Evolutionary conservation across 306 rosid species (phyloP).

Genomic region (Prunus kanzakura): DNA sequence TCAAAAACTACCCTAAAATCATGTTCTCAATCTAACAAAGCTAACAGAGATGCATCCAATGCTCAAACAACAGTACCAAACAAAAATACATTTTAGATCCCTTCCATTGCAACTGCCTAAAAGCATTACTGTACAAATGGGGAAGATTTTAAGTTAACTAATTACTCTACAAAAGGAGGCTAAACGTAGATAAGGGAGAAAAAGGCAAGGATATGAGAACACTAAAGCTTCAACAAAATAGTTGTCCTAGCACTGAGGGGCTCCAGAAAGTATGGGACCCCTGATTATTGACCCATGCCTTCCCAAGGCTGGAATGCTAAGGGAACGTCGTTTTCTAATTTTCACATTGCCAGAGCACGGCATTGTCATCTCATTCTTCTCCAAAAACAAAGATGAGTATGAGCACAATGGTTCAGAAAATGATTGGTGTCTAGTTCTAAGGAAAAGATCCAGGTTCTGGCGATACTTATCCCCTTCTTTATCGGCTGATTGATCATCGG

Average conservation of each 20-base stretch:
- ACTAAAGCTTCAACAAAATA: conserved; percentile 1
- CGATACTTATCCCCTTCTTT: conserved; percentile 37
- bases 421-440: conserved; percentile 52
- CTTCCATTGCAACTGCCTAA: neutral
- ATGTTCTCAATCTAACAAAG: neutral
- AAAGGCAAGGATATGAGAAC: neutral
- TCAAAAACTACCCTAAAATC: neutral
- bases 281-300: conserved; percentile 45
- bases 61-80: neutral
- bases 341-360: conserved; percentile 38
- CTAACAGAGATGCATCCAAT: neutral
- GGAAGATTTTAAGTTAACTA: neutral
- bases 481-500: conserved; percentile 23
- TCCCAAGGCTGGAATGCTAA: conserved; percentile 70
- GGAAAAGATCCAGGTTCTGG: conserved; percentile 51
- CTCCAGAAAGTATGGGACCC: conserved; percentile 67
- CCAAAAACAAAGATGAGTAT: conserved; percentile 48
- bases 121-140: neutral
- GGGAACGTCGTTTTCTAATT: conserved; percentile 69
- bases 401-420: conserved; percentile 44
- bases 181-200: neutral
- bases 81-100: neutral
- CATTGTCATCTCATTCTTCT: conserved; percentile 44
- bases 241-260: conserved; percentile 48
- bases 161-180: neutral